Base-by-base conservation (phyloP, 768 basidiomycete genomes). In the Mrakia gelida region DNA sequence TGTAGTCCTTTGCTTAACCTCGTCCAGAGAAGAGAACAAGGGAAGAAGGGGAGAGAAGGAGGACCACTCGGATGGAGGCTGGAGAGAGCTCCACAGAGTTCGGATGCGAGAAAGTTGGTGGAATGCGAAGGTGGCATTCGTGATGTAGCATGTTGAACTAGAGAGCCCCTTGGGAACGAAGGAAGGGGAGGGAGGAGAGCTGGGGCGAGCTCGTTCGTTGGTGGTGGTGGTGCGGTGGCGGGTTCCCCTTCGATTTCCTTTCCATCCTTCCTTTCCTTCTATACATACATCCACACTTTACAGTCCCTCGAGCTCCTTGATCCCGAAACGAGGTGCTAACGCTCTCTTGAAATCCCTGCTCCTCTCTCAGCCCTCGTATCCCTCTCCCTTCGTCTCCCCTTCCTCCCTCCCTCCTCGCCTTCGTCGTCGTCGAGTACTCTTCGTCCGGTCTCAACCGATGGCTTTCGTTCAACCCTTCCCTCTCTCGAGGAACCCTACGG, bases 381-480 rank as follows among this genome's bases (percentile, higher is more conserved):
- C 59, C 26, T 59, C 59, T 13, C 26, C 23, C 28, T 28, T 7
- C 59, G 28, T 28, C 59, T 59, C 59, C 26, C 71, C 16, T 11
- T 28, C 32, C 45, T 8, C 26, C 45, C 71, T 56, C 28, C 45
- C 16, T 56, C 18, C 49, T 52, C 49, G 49, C 45, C n/a, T 15
- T 56, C 71, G 28, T 61, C 45, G 26, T 54, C n/a, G 41, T 54
- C 45, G n/a, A 41, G 41, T 45, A 34, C 43, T 45, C 45, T 38
- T 71, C 68, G 34, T 38, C 26, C 52, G n/a, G 41, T n/a, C 52
- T 23, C 32, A 73, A 32, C 32, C 59, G 59, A 73, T 73, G 72
- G 49, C 72, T 18, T 73, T 54, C 34, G 30, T 73, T 38, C 72
- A 73, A 34, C 72, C 72, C 23, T 73, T 73, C 56, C 72, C 72